Evolutionary conservation across 2,329 filamentous ascomycete genomes (phyloP), one percentile per base, ranked within the genome.

Genomic region (Penicillium sp.): DNA sequence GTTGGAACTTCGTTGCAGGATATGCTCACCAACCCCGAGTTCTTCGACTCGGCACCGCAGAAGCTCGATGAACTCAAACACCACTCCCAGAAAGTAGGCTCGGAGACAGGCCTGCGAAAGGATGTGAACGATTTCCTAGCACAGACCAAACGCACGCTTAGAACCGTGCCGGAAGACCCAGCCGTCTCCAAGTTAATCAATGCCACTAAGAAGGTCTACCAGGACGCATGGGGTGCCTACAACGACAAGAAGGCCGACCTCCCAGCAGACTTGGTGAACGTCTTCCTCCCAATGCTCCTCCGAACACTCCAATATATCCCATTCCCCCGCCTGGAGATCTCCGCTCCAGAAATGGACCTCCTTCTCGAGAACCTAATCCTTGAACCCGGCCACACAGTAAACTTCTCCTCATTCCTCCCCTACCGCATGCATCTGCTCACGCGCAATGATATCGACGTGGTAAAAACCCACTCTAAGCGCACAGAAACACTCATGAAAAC

Each of bases 351-450:
- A 33, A 80, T 96, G 52, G 92, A 97, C 65, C 82, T 97, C 5
- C 78, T 97, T 1, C 77, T 97, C 2, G 93, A 97, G 69, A 97
- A 96, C 61, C 79, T 97, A 31, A 88, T 97, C 57, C 81, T 97
- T 31, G 90, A 97, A 68, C 93, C 93, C 0, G 93, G 93, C 7
- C 81, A 81, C 55, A 95, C 91, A 0, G 81, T 96, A 65, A 93
- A 96, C 70, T 79, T 88, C 59, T 90, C 88, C 3, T 96, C 92
- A 0, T 97, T 97, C 78, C 80, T 97, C 1, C 93, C 93, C 0
- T 93, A 91, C 75, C 85, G 86, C 53, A 79, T 97, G 50, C 87
- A 89, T 42, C 77, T 97, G 4, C 87, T 91, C 60, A 93, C 90
- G 0, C 88, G 88, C 72, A 97, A 95, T 67, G 89, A 96, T 63